These are phyloP conservation scores for Dipteronia dyeriana DNA, from an alignment of 345 rosid species.

Conservation along the genomic window DNA sequence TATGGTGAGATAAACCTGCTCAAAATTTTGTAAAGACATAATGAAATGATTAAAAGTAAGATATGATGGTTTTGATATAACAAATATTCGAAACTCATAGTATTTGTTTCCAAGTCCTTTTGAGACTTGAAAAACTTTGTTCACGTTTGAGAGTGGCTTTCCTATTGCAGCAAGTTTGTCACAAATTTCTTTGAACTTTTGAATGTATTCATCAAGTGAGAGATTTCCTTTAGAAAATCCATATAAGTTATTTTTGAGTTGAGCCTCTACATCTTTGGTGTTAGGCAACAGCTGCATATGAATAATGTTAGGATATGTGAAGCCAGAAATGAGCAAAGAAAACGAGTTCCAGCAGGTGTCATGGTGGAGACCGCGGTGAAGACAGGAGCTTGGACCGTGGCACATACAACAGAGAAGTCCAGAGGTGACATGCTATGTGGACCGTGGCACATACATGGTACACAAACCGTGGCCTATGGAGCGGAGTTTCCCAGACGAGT, in stretches of 20 bases:
- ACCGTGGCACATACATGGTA: no score
- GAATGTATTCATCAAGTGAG: neutral
- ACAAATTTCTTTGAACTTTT: neutral
- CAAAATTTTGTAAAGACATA: neutral
- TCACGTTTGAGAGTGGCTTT: neutral
- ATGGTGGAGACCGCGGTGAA: no score
- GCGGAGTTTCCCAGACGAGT: no score
- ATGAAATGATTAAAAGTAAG: neutral
- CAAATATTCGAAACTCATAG: neutral
- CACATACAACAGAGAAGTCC: no score
- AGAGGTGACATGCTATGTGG: no score
- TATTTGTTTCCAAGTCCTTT: neutral
- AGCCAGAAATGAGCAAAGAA: no score
- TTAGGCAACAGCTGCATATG: neutral
- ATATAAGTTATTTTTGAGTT: neutral
- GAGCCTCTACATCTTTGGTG: neutral
- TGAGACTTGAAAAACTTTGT: neutral
- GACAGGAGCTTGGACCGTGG: no score
- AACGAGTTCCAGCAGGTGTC: no score
- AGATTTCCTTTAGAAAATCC: neutral
- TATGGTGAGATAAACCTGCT: neutral
- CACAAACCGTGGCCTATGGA: no score
- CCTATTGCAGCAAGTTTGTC: neutral
- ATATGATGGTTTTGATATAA: neutral
- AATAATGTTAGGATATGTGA: no score